Evolutionary conservation across 768 basidiomycete genomes (phyloP).

Genomic region (Serendipita sp.): DNA sequence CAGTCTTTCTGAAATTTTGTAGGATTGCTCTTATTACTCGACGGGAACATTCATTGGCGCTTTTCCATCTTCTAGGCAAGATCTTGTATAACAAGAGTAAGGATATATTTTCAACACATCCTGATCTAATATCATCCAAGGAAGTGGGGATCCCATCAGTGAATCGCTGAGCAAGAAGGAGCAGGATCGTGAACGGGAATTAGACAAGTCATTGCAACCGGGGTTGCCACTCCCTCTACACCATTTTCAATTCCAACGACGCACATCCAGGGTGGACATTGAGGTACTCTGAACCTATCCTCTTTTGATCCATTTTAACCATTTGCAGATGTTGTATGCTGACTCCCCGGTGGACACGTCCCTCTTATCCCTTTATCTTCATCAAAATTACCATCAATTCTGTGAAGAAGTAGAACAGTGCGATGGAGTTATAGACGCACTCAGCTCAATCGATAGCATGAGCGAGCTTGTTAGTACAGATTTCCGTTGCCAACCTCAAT

Average conservation of each 20-base stretch:
- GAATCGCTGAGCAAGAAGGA: constrained; percentile 44
- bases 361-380: constrained; percentile 74
- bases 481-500: neutral
- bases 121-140: constrained; percentile 23
- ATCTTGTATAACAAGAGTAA: constrained; percentile 89
- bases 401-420: constrained; percentile 64
- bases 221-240: constrained; percentile 41
- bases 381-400: constrained; percentile 85
- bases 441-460: constrained; percentile 62
- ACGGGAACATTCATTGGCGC: constrained; percentile 66
- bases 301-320: neutral
- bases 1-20: constrained; percentile 15
- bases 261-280: constrained; percentile 56
- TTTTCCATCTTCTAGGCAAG: constrained; percentile 90
- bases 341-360: constrained; percentile 86
- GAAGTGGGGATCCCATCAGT: constrained; percentile 53
- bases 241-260: constrained; percentile 41
- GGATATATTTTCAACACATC: constrained; percentile 13
- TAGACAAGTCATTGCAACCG: constrained; percentile 39
- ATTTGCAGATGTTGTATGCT: constrained; percentile 45
- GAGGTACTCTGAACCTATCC: constrained; percentile 32
- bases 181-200: constrained; percentile 37
- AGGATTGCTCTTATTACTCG: constrained; percentile 59
- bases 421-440: constrained; percentile 47
- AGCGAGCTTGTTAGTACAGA: neutral